Conservation (phyloP, 495 filamentous ascomycete species). For the Aspergillus campestris region DNA sequence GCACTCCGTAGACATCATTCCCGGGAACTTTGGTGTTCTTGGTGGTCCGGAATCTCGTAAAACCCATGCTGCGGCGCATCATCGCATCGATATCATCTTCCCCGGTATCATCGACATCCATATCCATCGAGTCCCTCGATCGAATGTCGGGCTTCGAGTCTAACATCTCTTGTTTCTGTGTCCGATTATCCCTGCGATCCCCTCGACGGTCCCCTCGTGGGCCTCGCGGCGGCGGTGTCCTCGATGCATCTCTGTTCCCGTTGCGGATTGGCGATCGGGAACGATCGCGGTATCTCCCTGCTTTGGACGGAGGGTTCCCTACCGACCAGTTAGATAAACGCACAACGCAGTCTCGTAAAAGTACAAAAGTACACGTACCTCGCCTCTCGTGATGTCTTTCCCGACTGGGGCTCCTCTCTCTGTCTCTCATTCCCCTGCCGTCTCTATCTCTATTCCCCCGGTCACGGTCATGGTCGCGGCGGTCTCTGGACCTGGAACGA, state of each 20-base stretch:
- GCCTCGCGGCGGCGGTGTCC: constrained; percentile 30
- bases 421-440: constrained; percentile 26
- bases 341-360: constrained; percentile 8
- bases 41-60: constrained; percentile 74
- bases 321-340: constrained; percentile 1
- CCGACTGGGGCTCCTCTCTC: constrained; percentile 39
- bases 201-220: constrained; percentile 23
- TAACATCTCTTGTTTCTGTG: constrained; percentile 19
- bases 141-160: constrained; percentile 8
- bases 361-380: constrained; percentile 18
- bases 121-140: constrained; percentile 32
- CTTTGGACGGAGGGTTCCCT: constrained; percentile 24
- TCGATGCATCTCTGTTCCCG: constrained; percentile 25
- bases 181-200: constrained; percentile 25
- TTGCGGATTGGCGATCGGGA: constrained; percentile 40
- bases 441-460: constrained; percentile 34
- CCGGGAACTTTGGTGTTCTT: constrained; percentile 86
- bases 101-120: constrained; percentile 41
- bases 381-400: constrained; percentile 38
- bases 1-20: constrained; percentile 74
- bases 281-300: constrained; percentile 32
- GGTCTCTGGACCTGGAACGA: constrained; percentile 40
- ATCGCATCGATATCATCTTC: constrained; percentile 62
- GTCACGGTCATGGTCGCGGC: constrained; percentile 29
- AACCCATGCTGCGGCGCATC: constrained; percentile 84